Conservation (phyloP, 352 stramenopile genomes). For the Elongisporangium prolatum region DNA sequence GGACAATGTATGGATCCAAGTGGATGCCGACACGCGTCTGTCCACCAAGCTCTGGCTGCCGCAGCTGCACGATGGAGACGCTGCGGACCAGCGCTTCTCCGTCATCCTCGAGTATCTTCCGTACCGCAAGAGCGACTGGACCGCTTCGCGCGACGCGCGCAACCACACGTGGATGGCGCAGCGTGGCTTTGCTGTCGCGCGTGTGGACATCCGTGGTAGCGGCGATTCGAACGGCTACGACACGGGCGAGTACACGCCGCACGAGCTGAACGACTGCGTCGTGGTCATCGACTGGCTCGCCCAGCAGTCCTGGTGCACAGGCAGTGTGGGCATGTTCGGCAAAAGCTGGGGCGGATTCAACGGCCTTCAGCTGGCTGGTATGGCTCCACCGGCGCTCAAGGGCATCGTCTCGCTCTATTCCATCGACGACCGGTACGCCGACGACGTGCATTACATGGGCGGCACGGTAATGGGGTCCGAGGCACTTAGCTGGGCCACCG, state of each 20-base stretch:
- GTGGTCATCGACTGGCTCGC: slow-evolving; percentile 42
- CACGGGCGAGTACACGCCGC: slow-evolving; percentile 33
- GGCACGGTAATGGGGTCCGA: slow-evolving; percentile 38
- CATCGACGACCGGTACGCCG: slow-evolving; percentile 47
- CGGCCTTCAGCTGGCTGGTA: slow-evolving; percentile 36
- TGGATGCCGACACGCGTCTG: slow-evolving; percentile 16
- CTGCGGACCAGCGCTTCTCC: slow-evolving; percentile 13
- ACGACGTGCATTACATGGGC: slow-evolving; percentile 49
- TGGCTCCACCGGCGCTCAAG: slow-evolving; percentile 28
- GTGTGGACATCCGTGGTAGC: slow-evolving; percentile 43
- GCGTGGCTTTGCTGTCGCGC: slow-evolving; percentile 34
- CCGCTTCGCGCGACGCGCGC: slow-evolving; percentile 26
- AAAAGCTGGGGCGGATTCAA: slow-evolving; percentile 59
- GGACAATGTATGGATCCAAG: slow-evolving; percentile 40
- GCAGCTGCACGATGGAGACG: slow-evolving; percentile 1
- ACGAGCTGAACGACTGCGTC: slow-evolving; percentile 42
- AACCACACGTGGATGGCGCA: slow-evolving; percentile 49
- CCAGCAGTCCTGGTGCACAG: slow-evolving; percentile 33
- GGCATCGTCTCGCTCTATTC: slow-evolving; percentile 49
- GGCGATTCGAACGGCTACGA: slow-evolving; percentile 43
- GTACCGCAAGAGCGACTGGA: slow-evolving; percentile 50
- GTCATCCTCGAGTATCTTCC: slow-evolving; percentile 53
- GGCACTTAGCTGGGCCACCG: slow-evolving; percentile 42
- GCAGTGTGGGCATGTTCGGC: slow-evolving; percentile 36
- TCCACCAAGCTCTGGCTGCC: slow-evolving; percentile 36